Evolutionary conservation across 306 rosid species (phyloP), one percentile per base, ranked within the genome.

Genomic region (Herpetospermum pedunculosum): DNA sequence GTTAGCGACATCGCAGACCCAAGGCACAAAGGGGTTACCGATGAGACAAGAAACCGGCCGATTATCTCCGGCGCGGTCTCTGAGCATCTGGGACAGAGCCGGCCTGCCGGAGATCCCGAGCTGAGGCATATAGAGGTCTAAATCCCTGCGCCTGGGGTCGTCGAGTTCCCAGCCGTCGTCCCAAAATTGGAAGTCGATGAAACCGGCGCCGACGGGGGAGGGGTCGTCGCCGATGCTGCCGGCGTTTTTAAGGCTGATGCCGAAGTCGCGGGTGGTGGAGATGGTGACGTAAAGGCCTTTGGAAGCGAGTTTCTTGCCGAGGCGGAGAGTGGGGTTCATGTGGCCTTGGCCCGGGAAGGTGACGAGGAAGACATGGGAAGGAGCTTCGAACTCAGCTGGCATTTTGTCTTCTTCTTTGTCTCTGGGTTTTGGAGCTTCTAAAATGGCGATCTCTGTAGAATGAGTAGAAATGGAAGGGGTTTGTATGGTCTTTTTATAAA

Each of bases 281-380:
- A 90, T 85, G 19, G 86, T 90, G 49, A 88, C 86, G 25, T 77
- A 81, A 10, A 81, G 57, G 12, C 96, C 96, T 79, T 82, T 88
- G n/a, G 88, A 55, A 19, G 96, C 92, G 0, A 90, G 82, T 10
- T 75, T 83, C 67, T 88, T 88, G 26, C 79, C 96, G 0, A 90
- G 88, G 2, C 96, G 75, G 1, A 90, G 87, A 1, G 87, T 70
- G 37, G 96, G 96, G 80, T 90, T 90, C 6, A 90, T 79, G 78
- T 90, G 96, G n/a, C 96, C 96, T 62, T 90, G 96, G 44, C 76
- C 94, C 0, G 93, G 87, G 75, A 75, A 88, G 0, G 90, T 88
- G 9, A 90, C 77, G 13, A 90, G 76, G 60, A 90, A 77, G 40
- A 85, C 75, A 52, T 84, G 85, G 6, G 75, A 26, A 0, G 44